These are phyloP conservation scores for Starmera pachycereana DNA, from an alignment of 805 yeast genomes.

Conservation along the genomic window DNA sequence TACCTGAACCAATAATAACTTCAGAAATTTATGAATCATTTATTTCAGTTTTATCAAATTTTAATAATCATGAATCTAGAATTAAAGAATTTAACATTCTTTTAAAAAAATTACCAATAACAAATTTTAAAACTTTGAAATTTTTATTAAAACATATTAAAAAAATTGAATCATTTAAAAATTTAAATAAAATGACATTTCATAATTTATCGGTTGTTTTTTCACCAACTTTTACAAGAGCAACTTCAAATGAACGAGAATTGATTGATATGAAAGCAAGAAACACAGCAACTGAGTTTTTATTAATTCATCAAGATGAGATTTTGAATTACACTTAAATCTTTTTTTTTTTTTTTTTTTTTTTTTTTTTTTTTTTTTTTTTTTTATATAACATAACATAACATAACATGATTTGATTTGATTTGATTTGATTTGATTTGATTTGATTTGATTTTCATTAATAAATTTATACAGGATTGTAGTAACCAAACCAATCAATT, in stretches of 20 bases:
- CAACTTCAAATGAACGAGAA: constrained; percentile 69
- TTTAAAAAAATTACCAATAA: constrained; percentile 46
- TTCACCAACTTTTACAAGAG: constrained; percentile 87
- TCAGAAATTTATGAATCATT: constrained; percentile 56
- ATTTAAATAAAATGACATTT: constrained; percentile 67
- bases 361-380: too few species aligned
- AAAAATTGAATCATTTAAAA: constrained; percentile 41
- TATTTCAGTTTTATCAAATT: constrained; percentile 39
- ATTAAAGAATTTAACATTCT: constrained; percentile 35
- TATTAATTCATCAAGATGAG: constrained; percentile 38
- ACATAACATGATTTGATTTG: too few species aligned
- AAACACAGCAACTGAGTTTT: constrained; percentile 67
- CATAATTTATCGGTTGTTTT: constrained; percentile 84
- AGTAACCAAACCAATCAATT: constrained; percentile 4
- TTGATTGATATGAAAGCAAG: constrained; percentile 75
- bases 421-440: too few species aligned
- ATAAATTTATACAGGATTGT: neutral
- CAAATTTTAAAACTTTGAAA: constrained; percentile 52
- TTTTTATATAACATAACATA: too few species aligned
- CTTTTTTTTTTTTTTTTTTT: too few species aligned
- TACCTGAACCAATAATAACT: constrained; percentile 80
- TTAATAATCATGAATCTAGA: constrained; percentile 8
- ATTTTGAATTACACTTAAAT: constrained; percentile 21
- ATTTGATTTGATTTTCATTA: too few species aligned
- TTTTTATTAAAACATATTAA: constrained; percentile 55